A percentile compares a stretch with the other conserved stretches of the same genome.
Conservation (phyloP, 768 basidiomycete species). For the Lentinus brumalis region DNA sequence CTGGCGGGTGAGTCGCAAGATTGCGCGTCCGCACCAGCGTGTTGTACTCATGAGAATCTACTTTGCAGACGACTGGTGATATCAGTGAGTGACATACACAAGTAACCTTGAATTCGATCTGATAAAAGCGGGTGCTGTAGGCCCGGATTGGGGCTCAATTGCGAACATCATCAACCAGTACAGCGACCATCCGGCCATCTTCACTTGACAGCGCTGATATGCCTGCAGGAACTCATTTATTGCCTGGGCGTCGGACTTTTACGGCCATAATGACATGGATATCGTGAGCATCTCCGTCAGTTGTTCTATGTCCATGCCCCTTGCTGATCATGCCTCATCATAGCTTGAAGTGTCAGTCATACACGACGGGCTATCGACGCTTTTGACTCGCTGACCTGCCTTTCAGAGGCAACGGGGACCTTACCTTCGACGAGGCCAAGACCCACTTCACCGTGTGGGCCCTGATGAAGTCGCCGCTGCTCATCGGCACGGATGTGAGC, state of each 20-base stretch:
- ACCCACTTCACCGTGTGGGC: constrained; percentile 77
- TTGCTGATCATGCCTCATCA: neutral
- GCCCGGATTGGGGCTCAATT: constrained; percentile 49
- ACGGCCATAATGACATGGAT: constrained; percentile 70
- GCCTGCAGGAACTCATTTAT: constrained; percentile 60
- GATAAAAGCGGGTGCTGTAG: neutral
- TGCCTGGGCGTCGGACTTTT: constrained; percentile 64
- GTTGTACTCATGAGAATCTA: neutral
- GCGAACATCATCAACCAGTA: constrained; percentile 58
- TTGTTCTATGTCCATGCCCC: neutral
- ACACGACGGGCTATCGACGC: neutral
- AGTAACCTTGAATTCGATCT: neutral
- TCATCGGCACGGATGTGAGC: constrained; percentile 54
- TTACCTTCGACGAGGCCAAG: constrained; percentile 65
- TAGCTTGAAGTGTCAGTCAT: constrained; percentile 22
- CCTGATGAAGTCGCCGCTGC: constrained; percentile 66
- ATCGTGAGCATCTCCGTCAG: constrained; percentile 44
- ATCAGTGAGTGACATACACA: constrained; percentile 26
- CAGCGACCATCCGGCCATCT: no score
- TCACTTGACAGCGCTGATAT: neutral
- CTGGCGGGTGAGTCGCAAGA: constrained; percentile 51
- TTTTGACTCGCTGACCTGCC: neutral
- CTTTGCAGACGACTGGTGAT: constrained; percentile 29
- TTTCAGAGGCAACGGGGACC: constrained; percentile 61
- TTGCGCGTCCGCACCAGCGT: neutral